Conservation (phyloP, 768 basidiomycete species). For the Pholiota microspora region DNA sequence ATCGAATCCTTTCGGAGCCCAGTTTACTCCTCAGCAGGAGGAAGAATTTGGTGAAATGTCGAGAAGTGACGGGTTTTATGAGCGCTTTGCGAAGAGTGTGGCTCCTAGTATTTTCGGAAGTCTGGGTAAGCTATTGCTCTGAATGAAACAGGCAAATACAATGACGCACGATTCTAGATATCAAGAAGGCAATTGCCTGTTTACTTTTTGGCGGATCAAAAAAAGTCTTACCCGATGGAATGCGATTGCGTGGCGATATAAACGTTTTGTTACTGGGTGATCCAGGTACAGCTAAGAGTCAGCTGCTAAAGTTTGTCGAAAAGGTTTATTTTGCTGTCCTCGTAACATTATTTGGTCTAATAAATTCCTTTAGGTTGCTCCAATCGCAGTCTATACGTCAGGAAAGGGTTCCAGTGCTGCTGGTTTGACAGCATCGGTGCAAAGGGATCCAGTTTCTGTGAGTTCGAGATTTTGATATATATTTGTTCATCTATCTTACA, state of each 20-base stretch:
- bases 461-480: constrained; percentile 23
- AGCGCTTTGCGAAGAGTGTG: constrained; percentile 90
- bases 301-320: constrained; percentile 97
- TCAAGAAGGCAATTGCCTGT: constrained; percentile 96
- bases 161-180: constrained; percentile 53
- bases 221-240: constrained; percentile 95
- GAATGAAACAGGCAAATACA: constrained; percentile 9
- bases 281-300: constrained; percentile 98
- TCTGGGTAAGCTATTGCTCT: constrained; percentile 55
- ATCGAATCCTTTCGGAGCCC: constrained; percentile 82
- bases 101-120: constrained; percentile 97
- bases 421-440: constrained; percentile 96
- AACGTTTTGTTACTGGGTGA: constrained; percentile 96
- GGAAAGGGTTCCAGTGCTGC: constrained; percentile 99
- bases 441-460: constrained; percentile 89
- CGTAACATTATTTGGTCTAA: background rate
- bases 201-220: constrained; percentile 97
- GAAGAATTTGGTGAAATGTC: constrained; percentile 95
- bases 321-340: constrained; percentile 50
- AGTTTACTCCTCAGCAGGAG: constrained; percentile 94
- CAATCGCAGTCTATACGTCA: constrained; percentile 97
- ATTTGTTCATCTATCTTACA: constrained; percentile 7
- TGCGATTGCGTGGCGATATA: constrained; percentile 96
- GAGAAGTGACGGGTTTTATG: constrained; percentile 85
- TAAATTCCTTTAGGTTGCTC: constrained; percentile 67